Conservation (phyloP, 345 rosid genomes). For the Stellera chamaejasme region DNA sequence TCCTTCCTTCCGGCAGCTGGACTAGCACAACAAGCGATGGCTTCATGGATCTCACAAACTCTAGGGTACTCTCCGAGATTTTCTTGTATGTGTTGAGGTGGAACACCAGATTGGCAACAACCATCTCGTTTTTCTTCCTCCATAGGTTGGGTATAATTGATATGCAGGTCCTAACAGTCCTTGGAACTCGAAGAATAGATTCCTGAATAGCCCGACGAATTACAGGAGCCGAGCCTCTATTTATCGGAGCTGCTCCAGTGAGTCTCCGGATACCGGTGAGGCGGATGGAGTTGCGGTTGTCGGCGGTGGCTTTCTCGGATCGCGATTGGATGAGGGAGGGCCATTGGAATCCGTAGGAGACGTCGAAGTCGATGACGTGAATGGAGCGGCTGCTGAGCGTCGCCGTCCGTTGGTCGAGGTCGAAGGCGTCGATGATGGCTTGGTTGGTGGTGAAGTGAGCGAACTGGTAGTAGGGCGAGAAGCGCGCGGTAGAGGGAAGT, state of each 20-base stretch:
- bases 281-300: conserved; percentile 28
- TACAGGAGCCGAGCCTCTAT: conserved; percentile 48
- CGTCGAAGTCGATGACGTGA: conserved; percentile 55
- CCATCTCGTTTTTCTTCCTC: conserved; percentile 46
- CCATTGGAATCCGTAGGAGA: conserved; percentile 62
- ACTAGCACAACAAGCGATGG: conserved; percentile 47
- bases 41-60: conserved; percentile 27
- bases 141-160: conserved; percentile 21
- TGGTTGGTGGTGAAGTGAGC: conserved; percentile 77
- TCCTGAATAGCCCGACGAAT: conserved; percentile 39
- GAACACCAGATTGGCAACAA: conserved; percentile 46
- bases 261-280: conserved; percentile 44
- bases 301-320: conserved; percentile 38
- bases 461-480: conserved; percentile 56
- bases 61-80: conserved; percentile 40
- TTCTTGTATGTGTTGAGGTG: conserved; percentile 29
- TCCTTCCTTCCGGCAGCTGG: conserved; percentile 51
- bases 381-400: conserved; percentile 27
- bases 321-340: conserved; percentile 66
- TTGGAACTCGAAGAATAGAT: conserved; percentile 49
- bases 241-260: conserved; percentile 42
- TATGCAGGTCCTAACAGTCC: conserved; percentile 33
- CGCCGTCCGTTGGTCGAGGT: conserved; percentile 39
- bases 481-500: conserved; percentile 48
- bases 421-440: conserved; percentile 47